Percentiles rank a stretch among this genome's conserved stretches.
These are phyloP conservation scores for Trichoderma asperelloides DNA, from an alignment of 495 filamentous ascomycete species.

Conservation along the genomic window DNA sequence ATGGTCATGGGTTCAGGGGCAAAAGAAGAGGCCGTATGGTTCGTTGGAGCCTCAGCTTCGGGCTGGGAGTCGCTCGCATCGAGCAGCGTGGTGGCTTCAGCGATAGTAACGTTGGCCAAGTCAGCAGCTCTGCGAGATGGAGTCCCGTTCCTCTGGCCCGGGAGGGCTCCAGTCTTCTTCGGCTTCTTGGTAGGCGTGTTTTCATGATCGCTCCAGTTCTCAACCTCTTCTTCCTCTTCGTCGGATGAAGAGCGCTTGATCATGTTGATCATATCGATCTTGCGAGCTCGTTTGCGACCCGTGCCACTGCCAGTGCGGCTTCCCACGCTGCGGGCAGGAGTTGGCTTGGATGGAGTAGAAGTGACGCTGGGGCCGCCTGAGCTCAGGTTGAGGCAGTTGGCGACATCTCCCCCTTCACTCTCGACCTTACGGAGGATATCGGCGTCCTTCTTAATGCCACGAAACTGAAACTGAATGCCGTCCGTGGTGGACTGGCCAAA, in stretches of 20 bases:
- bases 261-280: conserved; percentile 13
- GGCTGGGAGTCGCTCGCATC: conserved; percentile 4
- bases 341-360: conserved; percentile 12
- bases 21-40: neutral
- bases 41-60: neutral
- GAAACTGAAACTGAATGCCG: conserved; percentile 40
- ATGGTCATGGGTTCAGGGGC: neutral
- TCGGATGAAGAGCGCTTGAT: conserved; percentile 11
- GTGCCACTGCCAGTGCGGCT: neutral
- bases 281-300: neutral
- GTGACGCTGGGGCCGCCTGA: conserved; percentile 4
- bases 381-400: conserved; percentile 10
- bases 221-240: conserved; percentile 19
- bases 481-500: conserved; percentile 34
- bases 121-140: neutral
- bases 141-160: conserved; percentile 9
- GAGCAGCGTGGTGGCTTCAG: conserved; percentile 3
- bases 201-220: conserved; percentile 14
- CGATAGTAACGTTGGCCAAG: conserved; percentile 10
- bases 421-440: conserved; percentile 28
- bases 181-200: conserved; percentile 14
- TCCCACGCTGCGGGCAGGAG: neutral
- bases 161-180: conserved; percentile 1
- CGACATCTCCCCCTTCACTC: conserved; percentile 20
- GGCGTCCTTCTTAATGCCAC: conserved; percentile 32